phyloP scores from a whole-genome alignment of 1,284 basidiomycete species.

The Coniferiporia weirii region DNA sequence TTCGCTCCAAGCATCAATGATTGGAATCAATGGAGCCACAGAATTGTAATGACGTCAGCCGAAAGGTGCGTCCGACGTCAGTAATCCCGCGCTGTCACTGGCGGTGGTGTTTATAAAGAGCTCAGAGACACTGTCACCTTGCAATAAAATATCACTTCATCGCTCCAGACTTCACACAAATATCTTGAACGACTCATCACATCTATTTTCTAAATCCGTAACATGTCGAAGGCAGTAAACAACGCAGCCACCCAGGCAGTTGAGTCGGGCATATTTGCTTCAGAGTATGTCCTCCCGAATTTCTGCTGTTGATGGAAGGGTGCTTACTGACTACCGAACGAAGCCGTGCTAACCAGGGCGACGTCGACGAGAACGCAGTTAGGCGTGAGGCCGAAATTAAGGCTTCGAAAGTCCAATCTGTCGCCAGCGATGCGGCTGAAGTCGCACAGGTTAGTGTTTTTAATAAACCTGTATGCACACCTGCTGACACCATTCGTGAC shows the following conservation, averaged over 20 bases:
- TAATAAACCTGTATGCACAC: background rate
- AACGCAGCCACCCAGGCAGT: conserved; percentile 16
- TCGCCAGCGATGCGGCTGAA: conserved; percentile 21
- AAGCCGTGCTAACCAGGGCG: conserved; percentile 7
- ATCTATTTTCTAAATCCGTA: background rate
- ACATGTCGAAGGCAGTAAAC: conserved; percentile 17
- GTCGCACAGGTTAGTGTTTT: conserved; percentile 20
- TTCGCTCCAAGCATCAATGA: no score
- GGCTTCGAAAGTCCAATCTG: conserved; percentile 18
- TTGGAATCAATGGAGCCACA: no score
- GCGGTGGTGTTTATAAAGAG: no score
- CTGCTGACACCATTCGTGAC: background rate
- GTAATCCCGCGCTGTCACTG: no score
- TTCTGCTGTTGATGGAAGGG: background rate
- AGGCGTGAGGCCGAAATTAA: conserved; percentile 18
- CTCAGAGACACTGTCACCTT: no score
- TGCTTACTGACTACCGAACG: conserved; percentile 6
- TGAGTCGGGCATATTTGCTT: conserved; percentile 17
- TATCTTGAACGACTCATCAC: background rate
- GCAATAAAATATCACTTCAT: background rate
- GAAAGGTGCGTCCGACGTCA: no score
- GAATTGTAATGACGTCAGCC: no score
- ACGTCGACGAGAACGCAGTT: background rate
- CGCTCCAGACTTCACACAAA: background rate
- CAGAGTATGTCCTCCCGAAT: conserved; percentile 15